A percentile compares a stretch with the other conserved stretches of the same genome.
These are phyloP conservation scores for Mycogone perniciosa DNA, from an alignment of 2,329 filamentous ascomycete species.

Conservation along the genomic window DNA sequence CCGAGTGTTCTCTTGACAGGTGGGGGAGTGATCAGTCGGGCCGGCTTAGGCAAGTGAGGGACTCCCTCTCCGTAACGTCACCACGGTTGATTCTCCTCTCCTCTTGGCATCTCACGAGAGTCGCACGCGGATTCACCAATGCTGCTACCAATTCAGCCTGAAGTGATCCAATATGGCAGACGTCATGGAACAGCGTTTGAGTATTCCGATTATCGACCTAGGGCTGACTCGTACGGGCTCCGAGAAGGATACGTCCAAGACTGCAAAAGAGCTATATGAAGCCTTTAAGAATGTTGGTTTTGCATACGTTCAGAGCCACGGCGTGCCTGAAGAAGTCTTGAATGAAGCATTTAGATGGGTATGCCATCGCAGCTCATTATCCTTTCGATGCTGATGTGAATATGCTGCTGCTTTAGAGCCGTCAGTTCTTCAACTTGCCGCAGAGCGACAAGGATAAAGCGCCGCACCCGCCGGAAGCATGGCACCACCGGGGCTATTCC, in stretches of 20 bases:
- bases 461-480: conserved; percentile 23
- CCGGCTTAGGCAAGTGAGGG: too few relatives aligned
- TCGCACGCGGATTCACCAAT: too few relatives aligned
- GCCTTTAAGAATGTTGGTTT: conserved; percentile 29
- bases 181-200: neutral
- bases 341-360: conserved; percentile 34
- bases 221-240: conserved; percentile 8
- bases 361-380: neutral
- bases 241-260: conserved; percentile 9
- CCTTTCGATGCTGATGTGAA: neutral
- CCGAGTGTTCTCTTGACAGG: too few relatives aligned
- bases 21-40: too few relatives aligned
- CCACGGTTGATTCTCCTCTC: too few relatives aligned
- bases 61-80: too few relatives aligned
- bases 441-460: conserved; percentile 24
- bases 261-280: conserved; percentile 18
- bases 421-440: conserved; percentile 24
- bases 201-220: conserved; percentile 20
- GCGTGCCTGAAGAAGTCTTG: conserved; percentile 28
- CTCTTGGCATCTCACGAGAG: too few relatives aligned
- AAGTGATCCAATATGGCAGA: neutral
- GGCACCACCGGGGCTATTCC: conserved; percentile 30
- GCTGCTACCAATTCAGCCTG: too few relatives aligned
- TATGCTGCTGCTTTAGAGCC: conserved; percentile 13
- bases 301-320: conserved; percentile 30